Evolutionary conservation across 2,329 filamentous ascomycete species (phyloP), one percentile per base, ranked within the genome.

Genomic region (Periconia macrospinosa): DNA sequence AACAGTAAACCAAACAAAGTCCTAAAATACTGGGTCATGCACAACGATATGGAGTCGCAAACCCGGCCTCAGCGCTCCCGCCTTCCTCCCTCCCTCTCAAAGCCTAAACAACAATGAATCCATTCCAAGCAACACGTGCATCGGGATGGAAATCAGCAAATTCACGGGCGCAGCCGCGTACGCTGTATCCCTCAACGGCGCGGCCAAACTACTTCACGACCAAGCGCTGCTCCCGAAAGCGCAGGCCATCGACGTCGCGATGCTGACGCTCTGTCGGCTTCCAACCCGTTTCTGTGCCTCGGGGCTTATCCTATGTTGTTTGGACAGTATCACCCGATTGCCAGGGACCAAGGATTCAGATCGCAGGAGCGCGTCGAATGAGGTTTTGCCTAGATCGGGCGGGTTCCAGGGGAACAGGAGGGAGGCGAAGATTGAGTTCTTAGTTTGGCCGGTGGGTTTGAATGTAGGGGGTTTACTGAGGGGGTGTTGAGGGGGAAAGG

Each of bases 221-320:
- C 58, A 61, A 41, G 14, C 56, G 11, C 37, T 61, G 30, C 45
- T 48, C 6, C 46, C 52, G 6, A 53, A 61, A 18, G 54, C 58
- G 2, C 19, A 48, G 13, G 51, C 56, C 41, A 59, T 57, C 46
- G 58, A 61, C 37, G 20, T 52, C 8, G 58, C 58, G 10, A 47
- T 59, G 52, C 15, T 30, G 2, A 17, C 45, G 2, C 44, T 61
- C n/a, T 61, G 58, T 33, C 41, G 52, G 13, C 49, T 40, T 42
- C 42, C 15, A n/a, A 35, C 42, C 33, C 49, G n/a, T 55, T 53
- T 45, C 33, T 37, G 11, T 61, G 58, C 40, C n/a, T 57, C 17
- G 56, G 52, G 9, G 33, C 56, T 2, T 61, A 59, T 35, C 58
- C 58, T 17, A 59, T 56, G 56, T 27, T 61, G n/a, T 51, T 61